Evolutionary conservation across 805 yeast genomes (phyloP), one percentile per base, ranked within the genome.

Genomic region (Candida sonorensis): DNA sequence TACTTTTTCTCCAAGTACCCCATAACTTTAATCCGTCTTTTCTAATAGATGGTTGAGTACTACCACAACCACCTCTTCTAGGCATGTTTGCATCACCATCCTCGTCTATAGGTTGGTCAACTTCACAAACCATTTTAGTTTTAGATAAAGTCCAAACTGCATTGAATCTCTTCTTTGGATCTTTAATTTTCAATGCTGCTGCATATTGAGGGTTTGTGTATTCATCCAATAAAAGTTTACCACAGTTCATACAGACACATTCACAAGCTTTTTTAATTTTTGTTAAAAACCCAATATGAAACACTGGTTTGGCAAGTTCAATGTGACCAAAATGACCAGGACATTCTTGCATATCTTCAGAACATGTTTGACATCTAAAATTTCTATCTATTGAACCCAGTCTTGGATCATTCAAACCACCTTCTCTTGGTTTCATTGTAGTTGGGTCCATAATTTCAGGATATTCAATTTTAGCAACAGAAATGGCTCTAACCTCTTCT

Each of bases 371-470:
- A 70, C 99, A 92, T 66, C 85, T 86, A 71, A 83, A 84, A 58
- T 88, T 90, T 59, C 98, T 80, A 62, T 92, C 99, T 49, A 92
- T 88, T 4, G 97, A 83, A 31, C 99, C 99, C 40, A 92, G 69
- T 50, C 97, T 78, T 39, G 98, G 97, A 59, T 94, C 98, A 57
- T 88, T 90, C 41, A 92, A 67, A 39, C 99, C 99, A 42, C 97
- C 97, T 45, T 87, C 88, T 58, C 97, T 78, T 29, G 97, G 97
- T 44, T 84, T 83, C 55, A 82, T 81, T 37, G 94, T 87, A 24
- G 95, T 77, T 60, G 88, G 97, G 60, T 92, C 98, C 95, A 92
- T 92, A n/a, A 97, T 92, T 63, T 92, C 99, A 15, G 99, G 98
- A 53, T 83, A 92, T 61, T 90, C 97, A 53, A 92, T 86, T 57